Evolutionary conservation across 2,329 filamentous ascomycete genomes (phyloP).

Genomic region (Aspergillus flavus): DNA sequence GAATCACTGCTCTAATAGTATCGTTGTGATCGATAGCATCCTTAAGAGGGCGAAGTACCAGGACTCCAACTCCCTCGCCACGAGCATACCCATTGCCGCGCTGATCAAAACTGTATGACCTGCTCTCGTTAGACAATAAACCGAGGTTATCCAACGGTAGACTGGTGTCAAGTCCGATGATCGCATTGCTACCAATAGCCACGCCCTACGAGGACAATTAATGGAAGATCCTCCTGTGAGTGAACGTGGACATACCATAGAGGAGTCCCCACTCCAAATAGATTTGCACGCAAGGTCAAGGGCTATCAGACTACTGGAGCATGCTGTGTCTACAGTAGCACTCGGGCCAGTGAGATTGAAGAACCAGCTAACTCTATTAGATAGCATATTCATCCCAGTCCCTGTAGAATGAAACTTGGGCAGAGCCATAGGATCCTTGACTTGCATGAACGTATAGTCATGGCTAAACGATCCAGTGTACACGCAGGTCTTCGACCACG

Average conservation of each 20-base stretch:
- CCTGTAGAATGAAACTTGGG: too few species aligned
- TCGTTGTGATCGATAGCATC: background rate
- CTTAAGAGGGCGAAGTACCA: background rate
- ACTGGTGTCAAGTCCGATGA: background rate
- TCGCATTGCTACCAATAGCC: background rate
- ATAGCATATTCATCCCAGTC: too few species aligned
- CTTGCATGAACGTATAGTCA: too few species aligned
- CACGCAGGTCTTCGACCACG: too few species aligned
- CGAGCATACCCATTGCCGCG: constrained; percentile 1
- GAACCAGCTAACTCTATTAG: too few species aligned
- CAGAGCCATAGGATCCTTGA: too few species aligned
- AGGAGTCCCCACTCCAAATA: background rate
- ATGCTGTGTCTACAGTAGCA: too few species aligned
- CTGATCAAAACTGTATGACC: background rate
- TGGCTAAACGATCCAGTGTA: too few species aligned
- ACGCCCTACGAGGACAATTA: too few species aligned
- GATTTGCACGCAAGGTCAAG: background rate
- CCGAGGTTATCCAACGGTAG: too few species aligned
- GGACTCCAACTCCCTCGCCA: constrained; percentile 1
- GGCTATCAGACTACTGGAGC: background rate
- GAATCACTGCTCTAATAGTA: background rate
- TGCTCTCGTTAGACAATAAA: background rate
- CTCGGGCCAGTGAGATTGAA: too few species aligned
- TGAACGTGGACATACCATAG: background rate
- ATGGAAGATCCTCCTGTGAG: too few species aligned